phyloP scores from a whole-genome alignment of 1,284 basidiomycete genomes.

The Testicularia cyperi region DNA sequence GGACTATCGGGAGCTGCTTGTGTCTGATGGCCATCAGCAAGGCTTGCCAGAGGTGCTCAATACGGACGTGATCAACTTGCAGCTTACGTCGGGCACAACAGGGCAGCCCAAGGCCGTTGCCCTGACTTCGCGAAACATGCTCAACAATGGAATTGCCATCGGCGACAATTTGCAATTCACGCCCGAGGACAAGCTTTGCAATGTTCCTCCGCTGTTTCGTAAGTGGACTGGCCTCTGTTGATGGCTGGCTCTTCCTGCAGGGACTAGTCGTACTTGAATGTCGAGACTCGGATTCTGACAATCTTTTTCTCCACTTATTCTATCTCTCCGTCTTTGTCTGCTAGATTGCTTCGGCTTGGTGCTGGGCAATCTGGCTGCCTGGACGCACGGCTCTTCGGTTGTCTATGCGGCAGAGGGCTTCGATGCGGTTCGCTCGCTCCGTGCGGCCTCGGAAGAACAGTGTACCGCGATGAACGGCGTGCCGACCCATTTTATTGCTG shows the following conservation, averaged over 20 bases:
- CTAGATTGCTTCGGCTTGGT: conserved; percentile 77
- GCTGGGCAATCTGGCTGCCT: conserved; percentile 77
- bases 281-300: no score
- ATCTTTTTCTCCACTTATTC: no score
- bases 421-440: conserved; percentile 70
- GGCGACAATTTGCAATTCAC: conserved; percentile 68
- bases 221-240: no score
- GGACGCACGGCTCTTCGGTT: conserved; percentile 72
- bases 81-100: conserved; percentile 35
- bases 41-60: conserved; percentile 64
- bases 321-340: no score
- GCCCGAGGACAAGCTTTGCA: conserved; percentile 30
- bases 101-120: conserved; percentile 47
- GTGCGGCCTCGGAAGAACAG: conserved; percentile 67
- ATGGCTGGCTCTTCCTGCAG: no score
- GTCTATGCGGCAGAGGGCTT: conserved; percentile 74
- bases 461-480: conserved; percentile 81
- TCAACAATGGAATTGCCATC: conserved; percentile 76
- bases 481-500: conserved; percentile 73
- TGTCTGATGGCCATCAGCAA: conserved; percentile 65
- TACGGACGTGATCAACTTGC: conserved; percentile 76
- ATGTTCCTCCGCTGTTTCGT: conserved; percentile 48
- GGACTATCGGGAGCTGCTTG: conserved; percentile 46
- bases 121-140: conserved; percentile 66
- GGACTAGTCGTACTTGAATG: no score